These are phyloP conservation scores for Russula earlei DNA, from an alignment of 768 basidiomycete species.

Conservation along the genomic window DNA sequence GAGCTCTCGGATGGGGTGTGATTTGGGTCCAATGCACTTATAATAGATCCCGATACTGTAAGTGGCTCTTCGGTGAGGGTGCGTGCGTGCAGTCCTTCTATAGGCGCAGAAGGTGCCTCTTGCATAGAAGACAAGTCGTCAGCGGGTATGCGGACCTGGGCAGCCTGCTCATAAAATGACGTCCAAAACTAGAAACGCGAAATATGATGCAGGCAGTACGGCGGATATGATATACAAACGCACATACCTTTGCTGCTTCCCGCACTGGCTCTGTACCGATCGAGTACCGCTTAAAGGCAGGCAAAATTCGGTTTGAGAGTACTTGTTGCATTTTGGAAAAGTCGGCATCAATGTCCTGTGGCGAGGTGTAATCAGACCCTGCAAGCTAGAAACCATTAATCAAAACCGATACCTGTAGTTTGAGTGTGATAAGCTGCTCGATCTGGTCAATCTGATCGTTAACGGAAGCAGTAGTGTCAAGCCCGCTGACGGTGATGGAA, in stretches of 20 bases:
- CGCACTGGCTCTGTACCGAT: slow-evolving; percentile 79
- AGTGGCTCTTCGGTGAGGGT: slow-evolving; percentile 12
- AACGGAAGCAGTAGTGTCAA: slow-evolving; percentile 58
- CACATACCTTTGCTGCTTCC: slow-evolving; percentile 75
- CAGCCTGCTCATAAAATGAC: slow-evolving; percentile 91
- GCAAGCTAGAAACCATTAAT: not conserved
- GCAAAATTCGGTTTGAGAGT: slow-evolving; percentile 70
- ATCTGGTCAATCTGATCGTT: slow-evolving; percentile 89
- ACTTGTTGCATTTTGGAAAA: slow-evolving; percentile 85
- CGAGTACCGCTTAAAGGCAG: slow-evolving; percentile 84
- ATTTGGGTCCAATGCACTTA: slow-evolving; percentile 30
- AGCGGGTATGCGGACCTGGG: slow-evolving; percentile 72
- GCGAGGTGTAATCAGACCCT: not conserved
- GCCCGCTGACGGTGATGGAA: slow-evolving; percentile 58
- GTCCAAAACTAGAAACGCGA: slow-evolving; percentile 72
- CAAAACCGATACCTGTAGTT: slow-evolving; percentile 61
- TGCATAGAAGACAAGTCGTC: slow-evolving; percentile 43
- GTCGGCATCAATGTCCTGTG: slow-evolving; percentile 84
- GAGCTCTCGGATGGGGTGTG: slow-evolving; percentile 54
- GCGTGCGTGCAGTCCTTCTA: not conserved
- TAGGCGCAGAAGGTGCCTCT: slow-evolving; percentile 20
- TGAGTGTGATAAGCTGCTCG: slow-evolving; percentile 88
- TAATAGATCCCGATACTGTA: slow-evolving; percentile 13
- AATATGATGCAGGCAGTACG: not conserved
- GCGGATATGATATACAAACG: not conserved